Evolutionary conservation across 176 grass and related monocot genomes (phyloP), one percentile per base, ranked within the genome.

Genomic region (Raddia distichophylla): DNA sequence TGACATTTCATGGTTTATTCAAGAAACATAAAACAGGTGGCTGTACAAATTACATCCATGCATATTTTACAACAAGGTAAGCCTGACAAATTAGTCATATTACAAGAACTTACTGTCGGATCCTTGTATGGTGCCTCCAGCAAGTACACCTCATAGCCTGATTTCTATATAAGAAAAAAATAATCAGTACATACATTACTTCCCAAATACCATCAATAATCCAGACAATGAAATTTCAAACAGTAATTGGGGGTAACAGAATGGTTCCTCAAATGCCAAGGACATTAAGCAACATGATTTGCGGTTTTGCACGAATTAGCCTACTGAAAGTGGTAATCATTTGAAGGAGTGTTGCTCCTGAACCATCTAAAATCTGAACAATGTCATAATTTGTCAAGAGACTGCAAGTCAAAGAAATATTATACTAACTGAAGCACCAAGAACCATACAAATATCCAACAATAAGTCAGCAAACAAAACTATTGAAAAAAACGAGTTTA

Each of bases 41-140:
- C 47, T 35, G 7, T 6, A 5, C 11, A 15, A 80, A 74, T 53
- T 10, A 55, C 7, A 9, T 73, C 51, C 79, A 68, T 67, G 74
- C 20, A 67, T 68, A 79, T 75, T 70, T 64, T 17, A 61, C 72
- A 84, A 49, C 66, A 64, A 16, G 46, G 37, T 74, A 54, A 64
- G 58, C 9, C 18, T 35, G 35, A 37, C 16, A 37, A 50, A 40
- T 87, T 42, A 19, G 10, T 51, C 49, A 77, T 71, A 71, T 60
- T 61, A 51, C 20, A 55, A 40, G 15, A 92, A 89, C 84, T 91
- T 84, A 95, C 92, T 79, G 60, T 89, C 84, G 95, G 95, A 80
- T 98, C 95, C 75, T 98, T 98, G 68, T 98, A 98, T 77, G 95
- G 95, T 76, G 92, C 95, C 84, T 98, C 95, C 56, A 98, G 84